Evolutionary conservation across 2,329 filamentous ascomycete genomes (phyloP), one percentile per base, ranked within the genome.

Genomic region (Cytospora paraplurivora): DNA sequence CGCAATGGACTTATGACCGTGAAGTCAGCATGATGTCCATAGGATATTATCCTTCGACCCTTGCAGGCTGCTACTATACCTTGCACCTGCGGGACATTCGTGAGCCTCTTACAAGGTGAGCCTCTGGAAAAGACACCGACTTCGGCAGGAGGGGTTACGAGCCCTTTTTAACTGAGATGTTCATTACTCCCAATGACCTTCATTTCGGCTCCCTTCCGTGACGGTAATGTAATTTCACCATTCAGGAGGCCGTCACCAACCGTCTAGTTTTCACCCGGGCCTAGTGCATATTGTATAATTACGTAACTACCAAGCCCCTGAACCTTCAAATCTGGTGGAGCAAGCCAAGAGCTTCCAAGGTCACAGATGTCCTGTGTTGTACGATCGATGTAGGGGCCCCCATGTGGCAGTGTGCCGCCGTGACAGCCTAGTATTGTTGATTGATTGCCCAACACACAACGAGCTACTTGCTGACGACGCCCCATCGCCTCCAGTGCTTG

Each of bases 201-300:
- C 61, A 62, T 62, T 49, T 62, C 61, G 61, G 54, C 55, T 62
- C 61, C 17, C 15, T 49, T 52, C 12, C 19, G 60, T 49, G 35
- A 58, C 32, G 7, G 35, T 17, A 19, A 44, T 38, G 44, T 62
- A 56, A 62, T 57, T 35, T 62, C 60, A 56, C 60, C 52, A 17
- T 41, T 54, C 59, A 61, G 59, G 59, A 33, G 59, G 49, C 51
- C 35, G 57, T 59, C 57, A 53, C 51, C 17, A 6, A 51, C 49
- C 10, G n/a, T 13, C 35, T 53, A 35, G 53, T 3, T n/a, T 32
- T 21, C 57, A 59, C 49, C 34, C 27, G 34, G 21, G 47, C 57
- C 56, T 21, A 4, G 58, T 61, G 37, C 8, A 37, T 7, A n/a
- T 37, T n/a, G 17, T 11, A 19, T 15, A 44, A 54, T 56, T 50